Conservation (phyloP, 768 basidiomycete genomes). For the Lentinus tigrinus region DNA sequence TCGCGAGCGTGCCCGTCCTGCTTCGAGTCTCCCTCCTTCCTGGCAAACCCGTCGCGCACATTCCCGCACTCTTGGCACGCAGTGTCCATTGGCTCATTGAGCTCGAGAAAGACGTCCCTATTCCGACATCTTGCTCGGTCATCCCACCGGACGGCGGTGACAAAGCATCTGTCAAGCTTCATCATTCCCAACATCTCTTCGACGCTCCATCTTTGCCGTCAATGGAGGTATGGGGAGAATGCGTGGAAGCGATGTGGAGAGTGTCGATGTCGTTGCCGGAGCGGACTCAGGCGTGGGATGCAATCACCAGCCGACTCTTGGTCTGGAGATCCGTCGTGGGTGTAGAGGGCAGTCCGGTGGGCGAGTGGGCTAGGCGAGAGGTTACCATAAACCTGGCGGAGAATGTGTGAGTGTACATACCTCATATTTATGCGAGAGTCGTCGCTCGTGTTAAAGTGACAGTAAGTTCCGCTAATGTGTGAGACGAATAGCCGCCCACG, state of each 20-base stretch:
- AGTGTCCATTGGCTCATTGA: slow-evolving; percentile 6
- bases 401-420: no score
- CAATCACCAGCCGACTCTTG: slow-evolving; percentile 52
- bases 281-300: slow-evolving; percentile 44
- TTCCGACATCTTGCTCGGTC: not conserved
- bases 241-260: slow-evolving; percentile 58
- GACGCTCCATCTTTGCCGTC: slow-evolving; percentile 28
- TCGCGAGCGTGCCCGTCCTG: slow-evolving; percentile 1
- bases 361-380: slow-evolving; percentile 58
- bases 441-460: no score
- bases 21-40: slow-evolving; percentile 14
- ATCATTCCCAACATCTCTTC: slow-evolving; percentile 27
- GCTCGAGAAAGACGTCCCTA: slow-evolving; percentile 12
- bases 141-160: not conserved
- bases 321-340: slow-evolving; percentile 53
- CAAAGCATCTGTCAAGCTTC: not conserved
- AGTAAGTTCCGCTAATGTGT: no score
- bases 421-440: no score
- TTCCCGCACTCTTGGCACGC: not conserved
- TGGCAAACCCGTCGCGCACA: not conserved
- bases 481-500: no score
- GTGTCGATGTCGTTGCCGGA: slow-evolving; percentile 41
- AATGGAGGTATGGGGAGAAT: slow-evolving; percentile 46
- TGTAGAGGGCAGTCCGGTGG: slow-evolving; percentile 33
- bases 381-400: no score